Base-by-base conservation (phyloP, 2,329 filamentous ascomycete genomes). In the Sarocladium brachiariae region DNA sequence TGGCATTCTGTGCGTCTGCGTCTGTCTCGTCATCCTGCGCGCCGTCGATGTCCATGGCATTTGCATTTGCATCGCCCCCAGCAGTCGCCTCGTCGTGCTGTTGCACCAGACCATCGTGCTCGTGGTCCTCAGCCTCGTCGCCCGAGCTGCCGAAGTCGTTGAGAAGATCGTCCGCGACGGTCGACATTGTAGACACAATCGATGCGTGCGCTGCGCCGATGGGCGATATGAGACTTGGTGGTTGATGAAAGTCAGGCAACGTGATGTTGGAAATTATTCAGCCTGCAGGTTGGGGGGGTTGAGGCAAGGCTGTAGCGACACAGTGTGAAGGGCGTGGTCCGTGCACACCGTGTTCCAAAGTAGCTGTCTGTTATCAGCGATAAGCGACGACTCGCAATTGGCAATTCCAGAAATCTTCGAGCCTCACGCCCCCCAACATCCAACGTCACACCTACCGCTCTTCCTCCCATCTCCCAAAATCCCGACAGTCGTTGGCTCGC, bases 131-230 rank as follows among this genome's bases (percentile, higher is more conserved):
- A 33, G 78, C 81, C 59, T 93, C 88, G 49, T 89, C 89, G 49
- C 84, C 89, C 5, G 84, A 88, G 63, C 63, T 67, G 8, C 64
- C 68, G 52, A 70, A 70, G 51, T 95, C 89, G 62, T 93, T 88
- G 59, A 97, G 77, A 10, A 99, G 80, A 66, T 97, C 92, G 62
- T 97, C 91, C 55, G 89, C 92, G 56, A 95, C 78, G 39, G 89
- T 95, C 65, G 92, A 89, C 90, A 96, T 95, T 49, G 54, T 67
- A n/a, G n/a, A n/a, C 61, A 52, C 51, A 56, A 52, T 39, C 23
- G 39, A 30, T n/a, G 39, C 39, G 39, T 25, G 24, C 23, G 27
- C 14, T 18, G 45, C 53, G 53, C 45, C 53, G 57, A 52, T 52
- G 56, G 47, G 49, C 43, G 41, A 43, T 25, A 50, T 51, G 48